These are phyloP conservation scores for Setaria viridis DNA, from an alignment of 202 grass and related monocot genomes.

Conservation along the genomic window DNA sequence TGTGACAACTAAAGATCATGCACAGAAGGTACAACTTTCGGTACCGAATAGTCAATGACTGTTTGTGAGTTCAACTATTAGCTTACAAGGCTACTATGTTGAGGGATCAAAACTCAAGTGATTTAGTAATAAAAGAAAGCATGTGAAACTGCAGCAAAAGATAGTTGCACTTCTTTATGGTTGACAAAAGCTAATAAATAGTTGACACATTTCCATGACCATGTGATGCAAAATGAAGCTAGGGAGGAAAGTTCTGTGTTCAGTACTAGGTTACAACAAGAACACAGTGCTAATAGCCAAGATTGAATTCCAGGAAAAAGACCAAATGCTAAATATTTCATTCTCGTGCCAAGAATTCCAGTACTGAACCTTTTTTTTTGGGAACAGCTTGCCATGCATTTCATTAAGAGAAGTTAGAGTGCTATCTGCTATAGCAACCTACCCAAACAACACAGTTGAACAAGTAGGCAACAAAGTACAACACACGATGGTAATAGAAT, in stretches of 20 bases:
- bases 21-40: conserved; percentile 15
- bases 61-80: neutral
- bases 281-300: neutral
- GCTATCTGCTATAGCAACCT: neutral
- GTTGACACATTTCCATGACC: neutral
- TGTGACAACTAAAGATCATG: neutral
- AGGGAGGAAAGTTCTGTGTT: neutral
- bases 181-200: conserved; percentile 5
- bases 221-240: conserved; percentile 13
- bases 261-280: conserved; percentile 6
- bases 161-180: neutral
- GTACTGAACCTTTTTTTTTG: neutral
- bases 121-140: neutral
- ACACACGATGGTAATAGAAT: conserved; percentile 18
- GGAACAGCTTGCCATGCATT: neutral
- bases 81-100: neutral
- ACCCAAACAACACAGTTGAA: neutral
- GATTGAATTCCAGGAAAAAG: conserved; percentile 7
- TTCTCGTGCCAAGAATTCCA: neutral
- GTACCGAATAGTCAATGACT: neutral
- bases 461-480: neutral
- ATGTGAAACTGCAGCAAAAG: neutral
- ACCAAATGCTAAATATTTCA: neutral
- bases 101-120: conserved; percentile 16
- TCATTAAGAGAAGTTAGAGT: neutral